A percentile compares a stretch with the other conserved stretches of the same genome.
Conservation (phyloP, 1,284 basidiomycete genomes). For the Pseudomicrostroma phylloplanum region DNA sequence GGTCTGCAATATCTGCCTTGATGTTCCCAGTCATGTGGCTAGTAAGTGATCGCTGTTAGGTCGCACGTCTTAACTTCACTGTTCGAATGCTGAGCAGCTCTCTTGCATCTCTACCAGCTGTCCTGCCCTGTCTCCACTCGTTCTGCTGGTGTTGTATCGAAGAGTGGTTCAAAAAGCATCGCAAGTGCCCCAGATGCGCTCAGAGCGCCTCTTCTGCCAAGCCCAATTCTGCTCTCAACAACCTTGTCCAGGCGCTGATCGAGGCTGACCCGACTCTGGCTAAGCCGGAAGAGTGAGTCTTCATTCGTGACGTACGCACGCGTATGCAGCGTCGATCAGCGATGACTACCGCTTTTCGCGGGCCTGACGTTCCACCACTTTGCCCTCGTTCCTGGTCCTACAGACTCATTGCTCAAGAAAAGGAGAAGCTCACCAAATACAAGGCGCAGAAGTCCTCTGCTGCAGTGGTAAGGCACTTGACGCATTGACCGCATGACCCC, state of each 20-base stretch:
- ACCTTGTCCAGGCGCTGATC: background rate
- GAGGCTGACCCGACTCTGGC: background rate
- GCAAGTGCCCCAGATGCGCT: background rate
- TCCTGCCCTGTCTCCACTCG: background rate
- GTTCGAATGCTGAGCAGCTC: background rate
- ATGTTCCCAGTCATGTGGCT: background rate
- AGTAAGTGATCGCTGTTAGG: background rate
- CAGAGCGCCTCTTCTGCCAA: background rate
- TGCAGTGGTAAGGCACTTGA: no score
- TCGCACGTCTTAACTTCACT: background rate
- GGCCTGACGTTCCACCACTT: background rate
- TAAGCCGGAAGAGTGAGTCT: background rate
- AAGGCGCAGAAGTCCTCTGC: background rate
- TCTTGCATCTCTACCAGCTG: background rate
- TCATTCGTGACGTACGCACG: background rate
- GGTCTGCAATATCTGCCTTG: slow-evolving; percentile 6
- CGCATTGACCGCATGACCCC: no score
- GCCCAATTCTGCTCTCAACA: background rate
- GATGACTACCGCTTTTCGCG: background rate
- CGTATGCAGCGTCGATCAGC: background rate
- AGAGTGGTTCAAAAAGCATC: background rate
- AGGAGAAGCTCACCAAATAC: background rate
- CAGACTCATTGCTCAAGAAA: background rate
- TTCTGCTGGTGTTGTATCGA: slow-evolving; percentile 4
- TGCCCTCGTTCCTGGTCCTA: background rate